These are phyloP conservation scores for Sarocladium brachiariae DNA, from an alignment of 2,329 filamentous ascomycete genomes.

Conservation along the genomic window DNA sequence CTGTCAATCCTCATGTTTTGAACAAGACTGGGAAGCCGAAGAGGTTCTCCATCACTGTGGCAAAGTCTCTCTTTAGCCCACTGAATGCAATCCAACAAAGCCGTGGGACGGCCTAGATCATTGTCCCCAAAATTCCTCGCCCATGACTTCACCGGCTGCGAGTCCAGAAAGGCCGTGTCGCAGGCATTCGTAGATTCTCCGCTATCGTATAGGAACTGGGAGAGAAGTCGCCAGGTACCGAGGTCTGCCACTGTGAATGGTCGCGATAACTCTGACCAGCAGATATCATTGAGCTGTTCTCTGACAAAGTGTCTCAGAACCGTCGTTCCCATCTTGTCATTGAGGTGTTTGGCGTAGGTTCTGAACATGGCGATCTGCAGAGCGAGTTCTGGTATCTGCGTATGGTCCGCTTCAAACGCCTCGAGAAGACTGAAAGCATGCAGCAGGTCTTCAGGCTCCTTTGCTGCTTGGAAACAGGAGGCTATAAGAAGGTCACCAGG, in stretches of 20 bases:
- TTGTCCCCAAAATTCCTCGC: neutral
- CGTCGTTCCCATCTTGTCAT: neutral
- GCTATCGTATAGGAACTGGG: neutral
- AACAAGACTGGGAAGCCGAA: neutral
- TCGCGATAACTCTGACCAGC: neutral
- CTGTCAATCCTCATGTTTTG: neutral
- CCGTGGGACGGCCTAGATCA: neutral
- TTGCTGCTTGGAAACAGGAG: neutral
- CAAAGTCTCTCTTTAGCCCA: neutral
- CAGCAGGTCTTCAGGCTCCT: neutral
- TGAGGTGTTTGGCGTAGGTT: neutral
- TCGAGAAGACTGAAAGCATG: neutral
- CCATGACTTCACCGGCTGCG: neutral
- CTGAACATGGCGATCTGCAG: neutral
- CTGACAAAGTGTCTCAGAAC: neutral
- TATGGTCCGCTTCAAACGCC: neutral
- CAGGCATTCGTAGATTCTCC: neutral
- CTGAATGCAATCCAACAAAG: neutral
- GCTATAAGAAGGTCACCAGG: neutral
- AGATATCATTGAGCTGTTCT: neutral
- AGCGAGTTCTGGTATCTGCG: neutral
- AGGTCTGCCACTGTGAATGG: neutral
- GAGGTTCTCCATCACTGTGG: neutral
- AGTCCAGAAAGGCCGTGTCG: neutral
- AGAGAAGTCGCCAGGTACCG: neutral